Evolutionary conservation across 169 alveolate genomes (phyloP), one percentile per base, ranked within the genome.

Genomic region (Theileria parva): DNA sequence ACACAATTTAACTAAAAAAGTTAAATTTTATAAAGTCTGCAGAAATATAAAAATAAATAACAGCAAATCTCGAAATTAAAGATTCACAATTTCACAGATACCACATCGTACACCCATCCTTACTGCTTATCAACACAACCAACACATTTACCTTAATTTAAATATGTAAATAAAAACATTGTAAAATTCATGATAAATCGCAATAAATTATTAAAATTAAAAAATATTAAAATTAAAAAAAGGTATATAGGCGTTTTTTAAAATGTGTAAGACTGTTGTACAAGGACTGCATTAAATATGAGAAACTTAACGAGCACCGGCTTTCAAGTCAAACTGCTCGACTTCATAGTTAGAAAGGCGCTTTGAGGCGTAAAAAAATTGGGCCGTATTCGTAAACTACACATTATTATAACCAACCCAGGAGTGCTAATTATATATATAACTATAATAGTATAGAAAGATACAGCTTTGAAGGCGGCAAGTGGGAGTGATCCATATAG

Each of bases 311-410:
- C 39, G 34, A 17, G 32, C 23, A 21, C 32, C 71, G 7, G 39
- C 21, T 63, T 63, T 63, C 50, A 39, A n/a, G 48, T 63, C 71
- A 63, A 27, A 63, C 50, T 27, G 71, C 39, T 63, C 71, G 15
- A 63, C 71, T 21, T 63, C 71, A 30, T 63, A 63, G 48, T 23
- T 63, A 15, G 71, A 15, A 39, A 63, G 71, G 25, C 71, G 71
- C 25, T 63, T 63, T 21, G 71, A 23, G 50, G 71, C 71, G 48
- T 63, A 63, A 13, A 63, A 63, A 32, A 63, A 63, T 63, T 63
- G 71, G 71, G 71, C 71, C 7, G 71, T 63, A 21, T 63, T 63
- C 0, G 71, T 63, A 39, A 63, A 63, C 71, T 63, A 63, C 0
- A 30, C 30, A 57, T 63, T 63, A 28, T 63, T 60, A 63, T 17